Evolutionary conservation across 2,329 filamentous ascomycete genomes (phyloP), one percentile per base, ranked within the genome.

Genomic region (Neoascochyta sp.): DNA sequence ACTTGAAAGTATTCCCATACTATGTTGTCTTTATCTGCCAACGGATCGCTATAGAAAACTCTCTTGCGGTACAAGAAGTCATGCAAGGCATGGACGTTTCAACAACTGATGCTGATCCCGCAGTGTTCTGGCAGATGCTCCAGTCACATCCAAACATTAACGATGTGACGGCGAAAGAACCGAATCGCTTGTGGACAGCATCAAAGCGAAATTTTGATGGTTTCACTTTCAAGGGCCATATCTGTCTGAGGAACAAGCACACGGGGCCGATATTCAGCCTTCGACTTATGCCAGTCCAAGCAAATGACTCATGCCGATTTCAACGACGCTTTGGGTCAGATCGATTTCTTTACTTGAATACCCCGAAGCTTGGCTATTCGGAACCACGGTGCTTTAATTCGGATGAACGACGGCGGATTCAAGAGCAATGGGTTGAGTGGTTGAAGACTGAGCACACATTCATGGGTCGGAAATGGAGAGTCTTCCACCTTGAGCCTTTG

Each of bases 381-480:
- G 16, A 7, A 1, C n/a, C 4, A 10, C 22, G 29, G 5, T 26
- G 22, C 16, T 52, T 47, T 21, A 43, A 9, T 7, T 7, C 12
- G 6, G 30, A 22, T 0, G 32, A 53, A 0, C 20, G 46, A 31
- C 22, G 38, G 8, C 34, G 51, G 9, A 45, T 62, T 16, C 15
- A 36, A 13, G 15, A 39, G 5, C 34, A 47, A 6, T 66, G 55
- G 36, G 30, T 38, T 8, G 43, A 61, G 13, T 67, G 66, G 66
- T 45, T 64, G 2, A 5, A 17, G 1, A 39, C 27, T 1, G 54
- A 63, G 5, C 64, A 69, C 17, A 17, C 33, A 0, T 65, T 72
- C 19, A 41, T 71, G 1, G 65, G 64, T 1, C 54, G 66, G 3
- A 58, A 29, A 14, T 72, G 69, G 68, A 44, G 52, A 8, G 56